A percentile compares a stretch with the other conserved stretches of the same genome.
These are phyloP conservation scores for Argentina anserina DNA, from an alignment of 306 rosid genomes.

Conservation along the genomic window DNA sequence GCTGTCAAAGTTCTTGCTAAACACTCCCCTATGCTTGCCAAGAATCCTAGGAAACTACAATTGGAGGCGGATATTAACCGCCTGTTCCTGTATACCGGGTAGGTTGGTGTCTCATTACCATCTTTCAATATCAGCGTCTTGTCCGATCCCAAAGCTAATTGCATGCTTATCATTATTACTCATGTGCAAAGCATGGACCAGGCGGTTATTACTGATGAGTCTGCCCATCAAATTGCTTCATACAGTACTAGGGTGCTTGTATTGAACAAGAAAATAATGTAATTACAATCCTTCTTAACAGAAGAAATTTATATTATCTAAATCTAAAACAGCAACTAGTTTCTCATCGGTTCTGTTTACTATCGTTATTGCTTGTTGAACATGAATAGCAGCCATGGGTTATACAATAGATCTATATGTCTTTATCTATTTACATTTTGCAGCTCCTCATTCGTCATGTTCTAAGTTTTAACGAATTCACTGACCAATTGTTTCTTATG, in stretches of 20 bases:
- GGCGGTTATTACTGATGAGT: not conserved
- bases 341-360: not conserved
- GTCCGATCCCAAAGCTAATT: not conserved
- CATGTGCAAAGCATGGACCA: not conserved
- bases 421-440: not conserved
- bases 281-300: not conserved
- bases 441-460: not conserved
- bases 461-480: not conserved
- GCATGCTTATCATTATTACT: not conserved
- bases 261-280: not conserved
- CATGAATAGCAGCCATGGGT: not conserved
- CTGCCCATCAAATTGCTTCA: not conserved
- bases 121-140: not conserved
- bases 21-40: slow-evolving; percentile 44
- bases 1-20: slow-evolving; percentile 62
- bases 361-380: not conserved
- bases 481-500: not conserved
- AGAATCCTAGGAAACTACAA: slow-evolving; percentile 71
- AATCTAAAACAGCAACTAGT: not conserved
- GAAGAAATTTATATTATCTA: not conserved
- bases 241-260: not conserved
- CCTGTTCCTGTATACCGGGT: slow-evolving; percentile 82
- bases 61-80: slow-evolving; percentile 82
- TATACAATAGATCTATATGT: not conserved
- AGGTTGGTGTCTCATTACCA: slow-evolving; percentile 39